phyloP scores from a whole-genome alignment of 768 basidiomycete genomes.

The Agaricus blazei region DNA sequence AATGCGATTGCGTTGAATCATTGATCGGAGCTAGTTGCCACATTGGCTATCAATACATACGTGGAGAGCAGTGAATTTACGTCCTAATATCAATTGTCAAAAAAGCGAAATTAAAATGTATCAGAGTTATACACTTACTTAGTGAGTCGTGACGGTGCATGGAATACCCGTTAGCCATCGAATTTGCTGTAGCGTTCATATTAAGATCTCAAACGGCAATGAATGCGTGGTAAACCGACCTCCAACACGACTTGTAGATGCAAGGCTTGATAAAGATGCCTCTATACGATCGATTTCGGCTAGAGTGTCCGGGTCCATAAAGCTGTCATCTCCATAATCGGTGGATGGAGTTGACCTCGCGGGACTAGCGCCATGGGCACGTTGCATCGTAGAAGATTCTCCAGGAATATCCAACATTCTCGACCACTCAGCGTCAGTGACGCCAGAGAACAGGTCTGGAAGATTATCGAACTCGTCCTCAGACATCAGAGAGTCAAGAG shows the following conservation, averaged over 20 bases:
- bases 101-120: not conserved
- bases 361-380: not conserved
- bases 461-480: conserved; percentile 51
- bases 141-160: not conserved
- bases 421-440: conserved; percentile 47
- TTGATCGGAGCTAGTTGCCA: not conserved
- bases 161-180: not conserved
- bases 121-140: not conserved
- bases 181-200: not conserved
- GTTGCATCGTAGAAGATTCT: not conserved
- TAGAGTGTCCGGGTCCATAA: conserved; percentile 29
- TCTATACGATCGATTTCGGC: conserved; percentile 46
- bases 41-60: not conserved
- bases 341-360: conserved; percentile 13
- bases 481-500: conserved; percentile 20
- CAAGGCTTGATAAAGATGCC: conserved; percentile 17
- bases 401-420: conserved; percentile 20
- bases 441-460: conserved; percentile 47
- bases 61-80: not conserved
- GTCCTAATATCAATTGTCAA: not conserved
- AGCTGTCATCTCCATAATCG: conserved; percentile 22
- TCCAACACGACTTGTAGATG: conserved; percentile 3
- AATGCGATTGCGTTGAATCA: not conserved
- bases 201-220: not conserved
- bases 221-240: conserved; percentile 1